Percentiles rank a stretch among this genome's conserved stretches.
phyloP scores from a whole-genome alignment of 257 asterid species.

The Penstemon davidsonii region DNA sequence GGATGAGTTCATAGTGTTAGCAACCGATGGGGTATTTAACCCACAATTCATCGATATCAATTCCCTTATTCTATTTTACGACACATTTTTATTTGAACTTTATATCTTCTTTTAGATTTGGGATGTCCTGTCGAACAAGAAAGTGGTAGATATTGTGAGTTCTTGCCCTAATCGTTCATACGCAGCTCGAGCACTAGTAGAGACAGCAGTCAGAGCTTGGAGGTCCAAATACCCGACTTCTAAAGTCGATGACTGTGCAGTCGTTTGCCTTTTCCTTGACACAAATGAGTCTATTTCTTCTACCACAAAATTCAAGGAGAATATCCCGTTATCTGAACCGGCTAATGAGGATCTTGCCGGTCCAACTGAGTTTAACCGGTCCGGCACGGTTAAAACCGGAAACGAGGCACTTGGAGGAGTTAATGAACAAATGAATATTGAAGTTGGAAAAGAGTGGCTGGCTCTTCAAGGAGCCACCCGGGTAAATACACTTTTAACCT shows the following conservation, averaged over 20 bases:
- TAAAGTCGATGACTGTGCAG: constrained; percentile 83
- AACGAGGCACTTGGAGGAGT: constrained; percentile 28
- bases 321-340: constrained; percentile 28
- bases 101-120: constrained; percentile 50
- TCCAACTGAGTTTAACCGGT: constrained; percentile 31
- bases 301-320: constrained; percentile 37
- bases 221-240: constrained; percentile 74
- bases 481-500: constrained; percentile 60
- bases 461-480: constrained; percentile 82
- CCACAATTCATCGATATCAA: background rate
- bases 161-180: constrained; percentile 54
- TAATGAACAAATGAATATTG: constrained; percentile 34
- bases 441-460: constrained; percentile 59
- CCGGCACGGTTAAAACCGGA: constrained; percentile 36
- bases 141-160: constrained; percentile 64
- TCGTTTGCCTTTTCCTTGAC: constrained; percentile 77
- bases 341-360: constrained; percentile 27
- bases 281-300: constrained; percentile 40
- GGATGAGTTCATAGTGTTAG: constrained; percentile 78
- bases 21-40: constrained; percentile 77
- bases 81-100: background rate
- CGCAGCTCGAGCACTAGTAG: constrained; percentile 66
- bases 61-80: constrained; percentile 4
- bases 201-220: constrained; percentile 74
- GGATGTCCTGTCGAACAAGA: constrained; percentile 87